These are phyloP conservation scores for Pilaira anomala DNA, from an alignment of 192 early-diverging fungal genomes.

Conservation along the genomic window DNA sequence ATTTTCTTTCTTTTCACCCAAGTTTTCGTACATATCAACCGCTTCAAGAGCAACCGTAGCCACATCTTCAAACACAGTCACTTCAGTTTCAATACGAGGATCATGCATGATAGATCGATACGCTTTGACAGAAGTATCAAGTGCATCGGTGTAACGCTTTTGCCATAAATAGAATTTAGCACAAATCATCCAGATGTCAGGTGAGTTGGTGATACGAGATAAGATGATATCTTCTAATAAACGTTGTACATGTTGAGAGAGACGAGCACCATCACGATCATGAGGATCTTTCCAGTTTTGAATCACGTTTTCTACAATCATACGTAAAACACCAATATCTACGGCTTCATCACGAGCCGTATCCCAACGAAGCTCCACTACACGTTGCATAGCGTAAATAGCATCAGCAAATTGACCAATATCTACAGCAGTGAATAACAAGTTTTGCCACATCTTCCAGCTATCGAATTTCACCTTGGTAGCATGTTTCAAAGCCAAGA, in stretches of 20 bases:
- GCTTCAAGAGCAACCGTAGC: slow-evolving; percentile 70
- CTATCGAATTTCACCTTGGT: slow-evolving; percentile 74
- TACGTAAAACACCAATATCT: slow-evolving; percentile 76
- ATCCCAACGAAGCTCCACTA: slow-evolving; percentile 76
- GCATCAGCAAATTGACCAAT: slow-evolving; percentile 78
- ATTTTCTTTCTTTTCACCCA: slow-evolving; percentile 61
- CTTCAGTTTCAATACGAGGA: slow-evolving; percentile 70
- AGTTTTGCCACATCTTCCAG: slow-evolving; percentile 94
- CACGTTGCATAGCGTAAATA: slow-evolving; percentile 77
- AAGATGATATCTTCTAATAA: slow-evolving; percentile 72
- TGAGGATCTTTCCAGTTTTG: slow-evolving; percentile 53
- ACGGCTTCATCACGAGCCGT: slow-evolving; percentile 67
- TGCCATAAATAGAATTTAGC: slow-evolving; percentile 75
- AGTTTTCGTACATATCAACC: slow-evolving; percentile 73
- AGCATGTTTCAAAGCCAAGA: slow-evolving; percentile 78
- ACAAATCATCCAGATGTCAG: slow-evolving; percentile 72
- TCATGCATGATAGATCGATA: slow-evolving; percentile 79
- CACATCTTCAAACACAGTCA: slow-evolving; percentile 66
- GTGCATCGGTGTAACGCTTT: slow-evolving; percentile 55
- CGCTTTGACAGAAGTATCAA: slow-evolving; percentile 82
- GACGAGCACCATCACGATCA: slow-evolving; percentile 45
- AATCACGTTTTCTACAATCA: slow-evolving; percentile 67
- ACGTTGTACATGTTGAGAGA: slow-evolving; percentile 51
- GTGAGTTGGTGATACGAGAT: slow-evolving; percentile 67
- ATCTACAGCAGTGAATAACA: slow-evolving; percentile 74